Percentiles rank a stretch among this genome's conserved stretches.
phyloP scores from a whole-genome alignment of 805 yeast species.

The Tetrapisispora namnaoensis region DNA sequence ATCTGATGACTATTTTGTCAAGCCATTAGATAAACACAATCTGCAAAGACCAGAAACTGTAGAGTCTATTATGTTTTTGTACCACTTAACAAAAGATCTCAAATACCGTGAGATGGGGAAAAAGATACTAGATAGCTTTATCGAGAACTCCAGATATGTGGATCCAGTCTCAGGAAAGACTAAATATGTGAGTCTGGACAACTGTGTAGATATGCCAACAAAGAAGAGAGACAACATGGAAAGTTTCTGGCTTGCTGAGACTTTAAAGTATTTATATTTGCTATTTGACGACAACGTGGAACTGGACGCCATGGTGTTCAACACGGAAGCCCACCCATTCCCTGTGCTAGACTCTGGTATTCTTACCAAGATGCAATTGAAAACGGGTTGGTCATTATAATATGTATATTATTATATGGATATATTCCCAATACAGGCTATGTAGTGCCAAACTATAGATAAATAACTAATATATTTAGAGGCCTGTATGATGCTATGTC shows the following conservation, averaged over 20 bases:
- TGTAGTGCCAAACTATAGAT: neutral
- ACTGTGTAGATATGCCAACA: constrained; percentile 52
- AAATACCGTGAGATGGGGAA: constrained; percentile 86
- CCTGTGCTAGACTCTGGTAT: constrained; percentile 42
- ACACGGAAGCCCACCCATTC: constrained; percentile 90
- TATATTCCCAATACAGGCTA: neutral
- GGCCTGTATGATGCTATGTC: no score
- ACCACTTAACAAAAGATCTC: constrained; percentile 68
- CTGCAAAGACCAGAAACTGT: constrained; percentile 92
- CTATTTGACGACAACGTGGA: constrained; percentile 69
- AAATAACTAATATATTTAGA: neutral
- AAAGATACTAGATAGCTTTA: constrained; percentile 68
- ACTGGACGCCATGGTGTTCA: constrained; percentile 62
- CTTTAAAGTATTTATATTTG: constrained; percentile 74
- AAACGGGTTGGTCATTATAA: constrained; percentile 23
- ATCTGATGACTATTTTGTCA: constrained; percentile 52
- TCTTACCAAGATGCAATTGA: constrained; percentile 12
- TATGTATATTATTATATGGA: neutral
- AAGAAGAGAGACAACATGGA: constrained; percentile 63
- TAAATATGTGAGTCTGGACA: constrained; percentile 50
- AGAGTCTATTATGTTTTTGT: constrained; percentile 73
- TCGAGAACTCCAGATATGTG: constrained; percentile 42
- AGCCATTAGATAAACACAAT: constrained; percentile 68
- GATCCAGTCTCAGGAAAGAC: constrained; percentile 22
- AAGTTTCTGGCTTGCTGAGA: constrained; percentile 90